Evolutionary conservation across 148 eudicot genomes (phyloP).

Genomic region (Polygonum aviculare): DNA sequence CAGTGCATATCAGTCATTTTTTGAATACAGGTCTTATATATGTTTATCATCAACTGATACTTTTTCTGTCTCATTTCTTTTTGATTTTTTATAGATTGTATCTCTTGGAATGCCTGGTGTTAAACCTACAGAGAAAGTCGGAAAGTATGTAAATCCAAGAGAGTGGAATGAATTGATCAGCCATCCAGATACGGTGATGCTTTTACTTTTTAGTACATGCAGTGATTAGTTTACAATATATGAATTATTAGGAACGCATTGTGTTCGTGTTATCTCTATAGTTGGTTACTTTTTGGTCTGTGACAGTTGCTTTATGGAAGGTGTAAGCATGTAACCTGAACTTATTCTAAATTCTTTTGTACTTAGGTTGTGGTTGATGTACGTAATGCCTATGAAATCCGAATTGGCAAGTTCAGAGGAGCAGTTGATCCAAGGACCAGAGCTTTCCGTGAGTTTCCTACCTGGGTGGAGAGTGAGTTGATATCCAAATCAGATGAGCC

Average conservation of each 20-base stretch:
- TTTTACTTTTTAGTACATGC: not conserved
- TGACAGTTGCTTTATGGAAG: not conserved
- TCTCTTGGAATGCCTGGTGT: slow-evolving; percentile 93
- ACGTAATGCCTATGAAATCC: slow-evolving; percentile 80
- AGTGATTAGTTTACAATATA: not conserved
- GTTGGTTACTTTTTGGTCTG: not conserved
- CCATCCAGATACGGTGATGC: slow-evolving; percentile 79
- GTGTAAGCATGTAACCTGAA: not conserved
- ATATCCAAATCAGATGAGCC: slow-evolving; percentile 34
- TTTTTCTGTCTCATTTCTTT: not conserved
- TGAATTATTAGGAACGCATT: not conserved
- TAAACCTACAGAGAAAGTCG: slow-evolving; percentile 82
- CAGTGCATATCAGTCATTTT: slow-evolving; percentile 7
- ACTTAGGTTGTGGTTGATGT: slow-evolving; percentile 90
- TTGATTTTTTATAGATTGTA: slow-evolving; percentile 52
- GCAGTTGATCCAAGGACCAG: slow-evolving; percentile 87
- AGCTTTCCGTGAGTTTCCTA: slow-evolving; percentile 88
- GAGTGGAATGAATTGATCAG: slow-evolving; percentile 82
- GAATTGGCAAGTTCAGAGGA: slow-evolving; percentile 89
- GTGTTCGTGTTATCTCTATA: not conserved
- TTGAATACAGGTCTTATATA: not conserved
- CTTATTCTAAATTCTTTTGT: not conserved
- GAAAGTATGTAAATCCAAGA: slow-evolving; percentile 66
- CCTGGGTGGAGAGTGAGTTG: slow-evolving; percentile 69
- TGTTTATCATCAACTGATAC: not conserved